Evolutionary conservation across 108 stramenopile genomes (phyloP).

Genomic region (Discostella stelligeroides): DNA sequence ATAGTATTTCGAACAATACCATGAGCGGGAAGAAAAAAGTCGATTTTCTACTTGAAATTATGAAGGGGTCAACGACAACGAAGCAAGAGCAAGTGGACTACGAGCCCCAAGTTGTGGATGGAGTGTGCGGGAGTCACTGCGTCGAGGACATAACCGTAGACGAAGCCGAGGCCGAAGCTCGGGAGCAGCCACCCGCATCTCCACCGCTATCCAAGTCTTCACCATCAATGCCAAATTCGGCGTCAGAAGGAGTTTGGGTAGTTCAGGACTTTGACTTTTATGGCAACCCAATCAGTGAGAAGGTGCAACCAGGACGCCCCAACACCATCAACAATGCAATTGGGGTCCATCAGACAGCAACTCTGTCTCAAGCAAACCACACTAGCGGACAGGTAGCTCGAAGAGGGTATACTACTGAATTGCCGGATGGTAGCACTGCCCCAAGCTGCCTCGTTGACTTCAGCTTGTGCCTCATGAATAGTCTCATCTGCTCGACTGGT

Average conservation of each 20-base stretch:
- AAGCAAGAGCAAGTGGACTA: background rate
- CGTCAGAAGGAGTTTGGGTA: background rate
- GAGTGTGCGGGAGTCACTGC: too few relatives aligned
- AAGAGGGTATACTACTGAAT: too few relatives aligned
- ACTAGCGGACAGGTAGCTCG: too few relatives aligned
- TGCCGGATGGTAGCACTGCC: too few relatives aligned
- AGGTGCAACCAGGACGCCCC: background rate
- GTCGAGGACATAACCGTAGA: too few relatives aligned
- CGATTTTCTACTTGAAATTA: background rate
- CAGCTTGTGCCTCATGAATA: too few relatives aligned
- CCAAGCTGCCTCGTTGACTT: too few relatives aligned
- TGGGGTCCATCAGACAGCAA: background rate
- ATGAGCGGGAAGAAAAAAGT: constrained; percentile 2
- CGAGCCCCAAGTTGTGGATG: too few relatives aligned
- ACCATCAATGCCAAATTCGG: background rate
- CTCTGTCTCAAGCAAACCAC: too few relatives aligned
- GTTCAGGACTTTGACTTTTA: constrained; percentile 4
- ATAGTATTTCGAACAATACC: background rate
- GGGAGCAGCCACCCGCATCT: too few relatives aligned
- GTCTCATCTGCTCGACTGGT: too few relatives aligned
- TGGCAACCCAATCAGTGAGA: background rate
- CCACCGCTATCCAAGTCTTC: background rate
- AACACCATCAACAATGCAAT: background rate
- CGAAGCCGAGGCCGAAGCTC: too few relatives aligned
- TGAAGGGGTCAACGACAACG: background rate